These are phyloP conservation scores for Quercus wislizeni DNA, from an alignment of 306 rosid genomes.

Conservation along the genomic window DNA sequence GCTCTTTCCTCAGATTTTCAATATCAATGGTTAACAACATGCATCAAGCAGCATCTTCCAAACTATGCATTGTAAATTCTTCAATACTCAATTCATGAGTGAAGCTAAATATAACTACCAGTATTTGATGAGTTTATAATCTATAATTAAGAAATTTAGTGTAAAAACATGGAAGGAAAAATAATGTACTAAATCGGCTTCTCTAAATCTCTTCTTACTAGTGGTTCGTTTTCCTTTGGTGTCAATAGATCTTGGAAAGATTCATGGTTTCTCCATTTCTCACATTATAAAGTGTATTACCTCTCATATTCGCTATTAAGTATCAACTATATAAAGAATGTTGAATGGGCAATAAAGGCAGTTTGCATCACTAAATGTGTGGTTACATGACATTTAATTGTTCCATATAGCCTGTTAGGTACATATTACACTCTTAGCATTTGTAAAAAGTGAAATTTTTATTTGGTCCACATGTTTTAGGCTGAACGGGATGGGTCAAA, in stretches of 20 bases:
- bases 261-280: neutral
- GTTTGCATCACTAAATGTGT: neutral
- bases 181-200: neutral
- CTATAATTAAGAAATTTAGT: neutral
- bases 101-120: neutral
- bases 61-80: neutral
- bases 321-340: neutral
- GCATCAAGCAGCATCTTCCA: too few species aligned
- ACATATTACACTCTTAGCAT: neutral
- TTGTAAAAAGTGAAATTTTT: neutral
- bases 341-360: neutral
- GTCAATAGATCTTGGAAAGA: neutral
- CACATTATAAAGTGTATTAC: neutral
- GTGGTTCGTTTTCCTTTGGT: neutral
- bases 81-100: neutral
- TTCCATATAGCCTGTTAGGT: neutral
- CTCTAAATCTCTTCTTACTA: neutral
- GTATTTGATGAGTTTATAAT: neutral
- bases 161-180: neutral
- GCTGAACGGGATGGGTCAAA: constrained; percentile 27
- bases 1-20: too few species aligned
- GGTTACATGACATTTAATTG: neutral
- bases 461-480: neutral
- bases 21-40: too few species aligned
- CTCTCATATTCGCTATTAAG: neutral